phyloP scores from a whole-genome alignment of 305 asterid species.

The Petunia hybrid region DNA sequence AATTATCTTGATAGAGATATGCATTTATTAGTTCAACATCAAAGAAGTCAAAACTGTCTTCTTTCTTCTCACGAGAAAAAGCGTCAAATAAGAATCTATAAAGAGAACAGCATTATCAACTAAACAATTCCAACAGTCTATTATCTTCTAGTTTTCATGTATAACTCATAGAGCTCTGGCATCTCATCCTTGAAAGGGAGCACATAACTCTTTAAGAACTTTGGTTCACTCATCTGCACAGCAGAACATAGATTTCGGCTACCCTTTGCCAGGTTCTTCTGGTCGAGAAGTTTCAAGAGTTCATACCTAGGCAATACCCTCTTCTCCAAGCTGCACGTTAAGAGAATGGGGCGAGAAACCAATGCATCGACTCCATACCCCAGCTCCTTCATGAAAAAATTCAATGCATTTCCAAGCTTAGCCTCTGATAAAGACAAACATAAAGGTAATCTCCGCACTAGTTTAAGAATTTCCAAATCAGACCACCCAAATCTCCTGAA shows the following conservation, averaged over 20 bases:
- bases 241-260: background rate
- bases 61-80: background rate
- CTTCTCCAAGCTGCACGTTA: constrained; percentile 16
- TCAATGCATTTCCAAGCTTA: background rate
- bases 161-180: constrained; percentile 23
- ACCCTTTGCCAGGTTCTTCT: constrained; percentile 23
- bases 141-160: constrained; percentile 7
- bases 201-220: constrained; percentile 24
- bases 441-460: background rate
- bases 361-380: constrained; percentile 6
- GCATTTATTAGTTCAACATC: background rate
- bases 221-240: background rate
- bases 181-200: constrained; percentile 15
- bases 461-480: background rate
- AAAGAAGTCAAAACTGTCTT: background rate
- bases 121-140: background rate
- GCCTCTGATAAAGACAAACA: background rate
- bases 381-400: constrained; percentile 24
- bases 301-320: constrained; percentile 32
- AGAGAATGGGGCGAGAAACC: constrained; percentile 1
- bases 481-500: constrained; percentile 33
- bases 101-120: too few relatives aligned
- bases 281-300: constrained; percentile 20
- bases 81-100: background rate
- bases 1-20: background rate